Percentiles rank a stretch among this genome's conserved stretches.
phyloP scores from a whole-genome alignment of 176 grass and related monocot genomes.

The Stipa capillata region DNA sequence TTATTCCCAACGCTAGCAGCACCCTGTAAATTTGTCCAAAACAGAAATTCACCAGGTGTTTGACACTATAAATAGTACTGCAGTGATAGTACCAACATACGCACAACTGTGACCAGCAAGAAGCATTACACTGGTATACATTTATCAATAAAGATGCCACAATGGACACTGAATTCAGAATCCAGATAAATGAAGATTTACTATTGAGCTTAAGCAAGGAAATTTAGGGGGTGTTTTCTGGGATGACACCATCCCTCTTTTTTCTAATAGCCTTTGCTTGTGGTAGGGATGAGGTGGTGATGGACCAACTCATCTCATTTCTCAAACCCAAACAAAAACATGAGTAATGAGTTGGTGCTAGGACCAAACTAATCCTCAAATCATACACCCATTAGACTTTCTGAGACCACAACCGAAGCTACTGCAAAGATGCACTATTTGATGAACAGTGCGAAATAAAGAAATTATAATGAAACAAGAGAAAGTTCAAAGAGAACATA shows the following conservation, averaged over 20 bases:
- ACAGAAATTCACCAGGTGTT: not conserved
- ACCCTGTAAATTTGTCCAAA: conserved; percentile 33
- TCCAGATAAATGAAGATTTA: conserved; percentile 8
- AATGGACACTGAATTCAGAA: not conserved
- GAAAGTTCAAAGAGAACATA: conserved; percentile 24
- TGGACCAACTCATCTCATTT: not conserved
- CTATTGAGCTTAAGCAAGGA: not conserved
- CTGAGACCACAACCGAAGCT: not conserved
- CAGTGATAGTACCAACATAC: not conserved
- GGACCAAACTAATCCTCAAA: not conserved
- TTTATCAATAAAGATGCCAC: not conserved
- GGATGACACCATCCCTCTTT: too few species aligned
- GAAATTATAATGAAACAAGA: not conserved
- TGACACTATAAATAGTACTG: not conserved
- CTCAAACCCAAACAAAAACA: not conserved
- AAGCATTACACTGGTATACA: not conserved
- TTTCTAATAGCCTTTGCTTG: too few species aligned
- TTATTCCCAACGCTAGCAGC: conserved; percentile 38
- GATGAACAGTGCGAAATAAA: not conserved
- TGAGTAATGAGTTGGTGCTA: not conserved
- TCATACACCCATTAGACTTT: not conserved
- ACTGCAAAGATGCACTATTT: not conserved
- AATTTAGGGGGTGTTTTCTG: not conserved
- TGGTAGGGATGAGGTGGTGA: not conserved
- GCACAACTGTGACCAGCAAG: not conserved